Base-by-base conservation (phyloP, 345 rosid genomes). In the Boechera divaricarpa region DNA sequence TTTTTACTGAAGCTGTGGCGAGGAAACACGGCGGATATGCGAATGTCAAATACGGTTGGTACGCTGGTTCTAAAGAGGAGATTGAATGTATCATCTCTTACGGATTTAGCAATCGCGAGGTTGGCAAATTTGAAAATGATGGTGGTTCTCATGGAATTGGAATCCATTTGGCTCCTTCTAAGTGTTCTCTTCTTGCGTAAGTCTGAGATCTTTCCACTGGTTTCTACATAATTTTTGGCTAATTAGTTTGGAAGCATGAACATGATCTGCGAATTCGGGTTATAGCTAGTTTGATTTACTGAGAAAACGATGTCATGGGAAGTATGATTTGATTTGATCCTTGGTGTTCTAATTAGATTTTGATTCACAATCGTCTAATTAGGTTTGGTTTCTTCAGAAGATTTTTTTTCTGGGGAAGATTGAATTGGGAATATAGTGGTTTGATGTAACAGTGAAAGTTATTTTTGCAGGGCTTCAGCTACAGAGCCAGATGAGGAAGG, bases 401-500 rank as follows among this genome's bases (percentile, higher is more conserved):
- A 4, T 35, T 4, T 35, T 35, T 35, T 35, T 45, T 44, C 6
- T 28, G 29, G 29, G 29, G 29, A 28, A 28, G 58, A n/a, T 58
- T 58, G 51, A 49, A 24, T 21, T 54, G 15, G 35, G 28, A 55
- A 55, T 55, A 36, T 29, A 38, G 47, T 11, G n/a, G 47, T 42
- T 29, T 36, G 39, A 36, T 36, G 39, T 36, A 36, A 36, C 10
- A 36, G 10, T 36, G 39, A 36, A 36, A 36, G 7, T 36, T 36
- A 36, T 36, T 0, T 36, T 4, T 53, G 68, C 66, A 79, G 82
- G 58, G 78, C 78, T 15, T 21, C 9, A 5, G 59, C 32, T 68
- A 5, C 66, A 12, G 68, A 48, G 11, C 58, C 68, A 24, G 96
- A 88, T 67, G 63, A 78, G 29, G 85, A 89, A 49, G 97, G 91